Conservation (phyloP, 306 rosid species). For the Lathyrus aphaca region DNA sequence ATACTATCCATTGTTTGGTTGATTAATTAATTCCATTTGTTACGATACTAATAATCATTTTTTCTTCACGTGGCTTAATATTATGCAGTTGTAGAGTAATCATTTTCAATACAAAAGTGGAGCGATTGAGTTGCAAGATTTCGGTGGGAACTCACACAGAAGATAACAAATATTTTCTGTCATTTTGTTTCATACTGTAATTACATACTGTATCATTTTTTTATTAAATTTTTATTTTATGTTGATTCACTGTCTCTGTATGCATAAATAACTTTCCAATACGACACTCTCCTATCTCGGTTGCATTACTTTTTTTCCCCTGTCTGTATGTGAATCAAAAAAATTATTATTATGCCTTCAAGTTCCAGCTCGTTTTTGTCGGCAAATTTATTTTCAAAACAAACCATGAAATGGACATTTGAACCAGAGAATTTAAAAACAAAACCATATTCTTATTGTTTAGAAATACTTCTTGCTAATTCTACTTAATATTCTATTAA, state of each 20-base stretch:
- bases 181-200: conserved; percentile 73
- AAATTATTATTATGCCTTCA: conserved; percentile 3
- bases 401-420: conserved; percentile 19
- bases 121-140: conserved; percentile 53
- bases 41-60: neutral
- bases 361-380: conserved; percentile 19
- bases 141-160: conserved; percentile 46
- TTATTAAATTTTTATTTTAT: conserved; percentile 47
- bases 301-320: conserved; percentile 23
- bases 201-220: conserved; percentile 55
- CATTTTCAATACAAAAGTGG: conserved; percentile 52
- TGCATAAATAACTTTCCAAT: conserved; percentile 55
- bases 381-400: neutral
- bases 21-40: conserved; percentile 31
- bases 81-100: conserved; percentile 65
- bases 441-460: neutral
- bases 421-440: conserved; percentile 10
- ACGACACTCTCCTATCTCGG: conserved; percentile 43
- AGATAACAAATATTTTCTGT: conserved; percentile 54
- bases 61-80: conserved; percentile 32
- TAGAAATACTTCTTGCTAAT: neutral
- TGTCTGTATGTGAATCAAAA: conserved; percentile 48
- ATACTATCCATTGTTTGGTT: conserved; percentile 9
- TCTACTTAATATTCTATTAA: conserved; percentile 1
- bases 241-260: conserved; percentile 57